Conservation (phyloP, 805 yeast species). For the Wickerhamiella qilinensis region DNA sequence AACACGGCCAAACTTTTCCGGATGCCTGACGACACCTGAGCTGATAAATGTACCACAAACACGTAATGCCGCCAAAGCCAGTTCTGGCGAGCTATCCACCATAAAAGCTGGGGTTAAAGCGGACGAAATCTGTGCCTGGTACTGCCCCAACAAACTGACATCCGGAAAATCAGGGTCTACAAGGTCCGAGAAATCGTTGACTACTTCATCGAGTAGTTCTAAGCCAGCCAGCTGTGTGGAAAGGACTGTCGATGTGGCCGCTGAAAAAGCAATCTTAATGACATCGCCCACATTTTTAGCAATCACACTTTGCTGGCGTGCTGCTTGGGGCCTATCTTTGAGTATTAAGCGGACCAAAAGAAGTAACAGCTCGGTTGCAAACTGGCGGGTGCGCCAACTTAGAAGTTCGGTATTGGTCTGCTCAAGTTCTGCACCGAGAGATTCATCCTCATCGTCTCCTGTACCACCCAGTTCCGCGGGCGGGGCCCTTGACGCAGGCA, state of each 20-base stretch:
- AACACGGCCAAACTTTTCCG: constrained; percentile 36
- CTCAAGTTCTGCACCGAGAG: constrained; percentile 14
- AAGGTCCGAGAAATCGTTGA: constrained; percentile 42
- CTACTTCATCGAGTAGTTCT: constrained; percentile 42
- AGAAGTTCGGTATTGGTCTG: constrained; percentile 21
- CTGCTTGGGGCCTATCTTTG: constrained; percentile 10
- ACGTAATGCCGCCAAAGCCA: constrained; percentile 62
- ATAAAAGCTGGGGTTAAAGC: constrained; percentile 80
- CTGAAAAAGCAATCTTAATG: constrained; percentile 62
- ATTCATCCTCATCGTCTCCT: constrained; percentile 26
- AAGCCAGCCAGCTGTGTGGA: constrained; percentile 51
- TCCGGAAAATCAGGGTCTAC: constrained; percentile 61
- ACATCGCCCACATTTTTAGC: constrained; percentile 33
- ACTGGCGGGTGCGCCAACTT: constrained; percentile 28
- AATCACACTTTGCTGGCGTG: constrained; percentile 13
- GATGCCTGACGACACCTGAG: constrained; percentile 34
- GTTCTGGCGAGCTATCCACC: constrained; percentile 50
- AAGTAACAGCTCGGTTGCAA: constrained; percentile 24
- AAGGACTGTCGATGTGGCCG: constrained; percentile 57
- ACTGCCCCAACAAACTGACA: constrained; percentile 65
- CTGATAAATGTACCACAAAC: constrained; percentile 64
- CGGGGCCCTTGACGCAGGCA: not conserved
- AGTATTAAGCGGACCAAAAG: constrained; percentile 14
- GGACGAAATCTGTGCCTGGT: constrained; percentile 84
- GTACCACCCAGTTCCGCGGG: constrained; percentile 29